Base-by-base conservation (phyloP, 805 yeast genomes). In the Candida corydali region DNA sequence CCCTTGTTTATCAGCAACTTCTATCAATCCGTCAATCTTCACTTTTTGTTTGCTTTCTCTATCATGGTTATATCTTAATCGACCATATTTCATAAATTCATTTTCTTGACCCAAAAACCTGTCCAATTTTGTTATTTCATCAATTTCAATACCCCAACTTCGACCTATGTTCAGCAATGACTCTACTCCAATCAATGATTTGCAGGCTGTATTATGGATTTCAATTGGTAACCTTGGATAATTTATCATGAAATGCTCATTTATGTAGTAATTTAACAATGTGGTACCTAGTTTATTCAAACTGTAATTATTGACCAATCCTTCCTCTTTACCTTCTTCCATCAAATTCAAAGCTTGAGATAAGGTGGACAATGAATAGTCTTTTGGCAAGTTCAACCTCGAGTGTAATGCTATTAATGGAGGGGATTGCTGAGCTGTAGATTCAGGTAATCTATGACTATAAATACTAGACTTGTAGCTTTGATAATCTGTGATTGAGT, bases 171-270 rank as follows among this genome's bases (percentile, higher is more conserved):
- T 75, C 25, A 76, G 65, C 39, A 93, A 67, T 0, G 87, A 73
- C 11, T 69, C 73, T 24, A 77, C 74, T 3, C 91, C 85, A 53
- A 84, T 73, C 54, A 79, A 85, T 1, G 93, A 74, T 47, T 85
- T 82, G 7, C 84, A 80, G 0, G 95, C 86, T 5, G 80, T 78
- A 49, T 80, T 77, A 39, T 87, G 73, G 18, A 89, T 82, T 7
- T 78, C 74, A 43, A 82, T 73, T 12, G 99, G 98, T 34, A 93
- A 70, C 56, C 99, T 77, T 37, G 99, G 99, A 57, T 88, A 88
- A 46, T 75, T 78, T 34, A 80, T 61, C 49, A 87, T 64, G 41
- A 91, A 66, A 48, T 83, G 65, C 57, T 87, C 95, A 15, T 84
- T 72, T 3, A 80, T 82, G 51, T 86, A 82, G 58, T 80, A 86